A percentile compares a stretch with the other conserved stretches of the same genome.
Conservation (phyloP, 371 early-diverging fungal genomes). For the Mucor mucedo region DNA sequence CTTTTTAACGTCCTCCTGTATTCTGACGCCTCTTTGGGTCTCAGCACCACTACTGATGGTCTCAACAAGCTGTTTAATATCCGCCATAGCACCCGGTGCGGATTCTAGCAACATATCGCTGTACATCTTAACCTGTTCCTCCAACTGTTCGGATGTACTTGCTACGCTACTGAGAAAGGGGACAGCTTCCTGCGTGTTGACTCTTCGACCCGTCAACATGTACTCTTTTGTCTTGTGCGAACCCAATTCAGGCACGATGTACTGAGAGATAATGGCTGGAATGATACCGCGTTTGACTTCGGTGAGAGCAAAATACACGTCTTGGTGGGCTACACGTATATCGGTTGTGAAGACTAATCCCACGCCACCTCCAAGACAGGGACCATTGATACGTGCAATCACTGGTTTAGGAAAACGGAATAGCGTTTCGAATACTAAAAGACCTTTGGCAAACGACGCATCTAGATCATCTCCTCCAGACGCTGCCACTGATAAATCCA, state of each 20-base stretch:
- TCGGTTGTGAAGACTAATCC: constrained; percentile 72
- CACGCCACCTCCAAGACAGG: constrained; percentile 76
- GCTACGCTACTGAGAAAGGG: constrained; percentile 50
- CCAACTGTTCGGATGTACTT: constrained; percentile 39
- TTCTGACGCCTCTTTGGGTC: constrained; percentile 26
- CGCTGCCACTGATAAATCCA: constrained; percentile 60
- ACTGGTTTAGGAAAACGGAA: constrained; percentile 65
- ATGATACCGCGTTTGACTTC: constrained; percentile 74
- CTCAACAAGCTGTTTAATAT: constrained; percentile 59
- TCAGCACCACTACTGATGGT: constrained; percentile 46
- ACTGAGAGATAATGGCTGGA: constrained; percentile 76
- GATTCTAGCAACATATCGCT: constrained; percentile 51
- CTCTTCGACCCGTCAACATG: constrained; percentile 68
- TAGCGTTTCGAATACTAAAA: constrained; percentile 47
- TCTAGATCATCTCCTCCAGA: constrained; percentile 36
- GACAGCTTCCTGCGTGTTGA: constrained; percentile 48
- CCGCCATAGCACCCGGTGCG: constrained; percentile 63
- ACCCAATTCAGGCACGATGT: constrained; percentile 71
- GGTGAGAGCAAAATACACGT: constrained; percentile 64
- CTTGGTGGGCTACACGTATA: constrained; percentile 56
- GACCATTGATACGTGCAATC: constrained; percentile 72
- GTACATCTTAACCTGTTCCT: constrained; percentile 50
- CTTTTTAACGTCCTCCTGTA: constrained; percentile 42
- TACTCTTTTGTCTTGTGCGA: constrained; percentile 59
- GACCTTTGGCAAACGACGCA: constrained; percentile 38